These are phyloP conservation scores for Kalmusia sp. DNA, from an alignment of 2,329 filamentous ascomycete genomes.

Conservation along the genomic window DNA sequence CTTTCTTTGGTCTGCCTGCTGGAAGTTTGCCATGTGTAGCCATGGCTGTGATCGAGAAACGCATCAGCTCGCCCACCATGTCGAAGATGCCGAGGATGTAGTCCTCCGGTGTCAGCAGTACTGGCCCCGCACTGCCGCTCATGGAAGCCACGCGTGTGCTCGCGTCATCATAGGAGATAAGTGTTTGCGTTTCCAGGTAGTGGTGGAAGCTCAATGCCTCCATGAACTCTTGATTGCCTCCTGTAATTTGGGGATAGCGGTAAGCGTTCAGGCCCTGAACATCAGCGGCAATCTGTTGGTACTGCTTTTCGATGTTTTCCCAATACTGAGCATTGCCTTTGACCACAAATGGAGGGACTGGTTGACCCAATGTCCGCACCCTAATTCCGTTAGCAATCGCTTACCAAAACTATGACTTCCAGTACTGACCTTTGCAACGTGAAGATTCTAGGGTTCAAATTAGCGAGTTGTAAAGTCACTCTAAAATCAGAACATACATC, in stretches of 20 bases:
- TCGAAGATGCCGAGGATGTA: constrained; percentile 93
- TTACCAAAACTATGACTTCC: not conserved
- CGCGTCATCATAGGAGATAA: constrained; percentile 74
- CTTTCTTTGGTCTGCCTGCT: constrained; percentile 35
- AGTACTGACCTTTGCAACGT: constrained; percentile 73
- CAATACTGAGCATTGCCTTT: constrained; percentile 75
- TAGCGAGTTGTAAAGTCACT: constrained; percentile 13
- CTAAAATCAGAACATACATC: constrained; percentile 67
- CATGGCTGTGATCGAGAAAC: constrained; percentile 88
- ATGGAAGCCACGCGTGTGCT: constrained; percentile 45
- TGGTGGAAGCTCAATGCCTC: constrained; percentile 89
- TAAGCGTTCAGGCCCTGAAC: constrained; percentile 79
- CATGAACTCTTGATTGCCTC: constrained; percentile 90
- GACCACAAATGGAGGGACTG: constrained; percentile 72
- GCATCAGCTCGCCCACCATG: constrained; percentile 94
- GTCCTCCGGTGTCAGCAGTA: constrained; percentile 78
- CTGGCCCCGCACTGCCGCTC: constrained; percentile 51
- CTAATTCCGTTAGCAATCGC: constrained; percentile 50
- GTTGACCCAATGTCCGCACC: constrained; percentile 65
- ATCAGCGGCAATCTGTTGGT: constrained; percentile 73
- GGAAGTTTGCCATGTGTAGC: constrained; percentile 71
- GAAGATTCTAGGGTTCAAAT: constrained; percentile 69
- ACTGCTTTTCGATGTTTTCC: constrained; percentile 72
- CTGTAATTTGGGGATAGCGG: constrained; percentile 81
- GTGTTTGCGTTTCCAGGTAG: constrained; percentile 78